phyloP scores from a whole-genome alignment of 345 rosid genomes.

The Raphanus raphanistrum region DNA sequence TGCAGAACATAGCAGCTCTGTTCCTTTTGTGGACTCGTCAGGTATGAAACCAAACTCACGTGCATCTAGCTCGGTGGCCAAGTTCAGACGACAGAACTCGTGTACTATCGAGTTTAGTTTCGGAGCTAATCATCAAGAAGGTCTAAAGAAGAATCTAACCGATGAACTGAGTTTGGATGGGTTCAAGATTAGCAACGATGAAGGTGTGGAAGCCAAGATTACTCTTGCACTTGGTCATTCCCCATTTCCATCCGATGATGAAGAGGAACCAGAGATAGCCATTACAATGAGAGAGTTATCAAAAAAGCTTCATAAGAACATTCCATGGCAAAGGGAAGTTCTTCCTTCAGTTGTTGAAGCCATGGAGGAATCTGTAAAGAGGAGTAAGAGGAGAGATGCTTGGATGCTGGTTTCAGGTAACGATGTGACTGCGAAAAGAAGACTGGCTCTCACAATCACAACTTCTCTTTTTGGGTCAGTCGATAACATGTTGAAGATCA shows the following conservation, averaged over 20 bases:
- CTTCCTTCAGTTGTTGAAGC: slow-evolving; percentile 55
- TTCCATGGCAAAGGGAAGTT: slow-evolving; percentile 71
- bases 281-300: slow-evolving; percentile 26
- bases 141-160: slow-evolving; percentile 33
- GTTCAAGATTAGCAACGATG: slow-evolving; percentile 49
- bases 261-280: slow-evolving; percentile 20
- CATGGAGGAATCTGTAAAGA: slow-evolving; percentile 42
- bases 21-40: slow-evolving; percentile 47
- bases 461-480: slow-evolving; percentile 55
- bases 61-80: slow-evolving; percentile 50
- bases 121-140: slow-evolving; percentile 36
- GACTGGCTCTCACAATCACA: slow-evolving; percentile 66
- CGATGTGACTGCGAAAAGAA: slow-evolving; percentile 68
- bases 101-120: slow-evolving; percentile 67
- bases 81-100: slow-evolving; percentile 66
- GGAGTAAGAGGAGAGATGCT: slow-evolving; percentile 34
- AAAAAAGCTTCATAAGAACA: slow-evolving; percentile 54
- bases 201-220: slow-evolving; percentile 65
- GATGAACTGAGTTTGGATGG: slow-evolving; percentile 60
- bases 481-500: slow-evolving; percentile 50
- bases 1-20: slow-evolving; percentile 42
- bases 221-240: slow-evolving; percentile 76
- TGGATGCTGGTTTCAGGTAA: slow-evolving; percentile 74
- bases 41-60: slow-evolving; percentile 37
- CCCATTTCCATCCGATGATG: slow-evolving; percentile 43